Base-by-base conservation (phyloP, 164 flowering plant species). In the Tetrastigma voinierianum region DNA sequence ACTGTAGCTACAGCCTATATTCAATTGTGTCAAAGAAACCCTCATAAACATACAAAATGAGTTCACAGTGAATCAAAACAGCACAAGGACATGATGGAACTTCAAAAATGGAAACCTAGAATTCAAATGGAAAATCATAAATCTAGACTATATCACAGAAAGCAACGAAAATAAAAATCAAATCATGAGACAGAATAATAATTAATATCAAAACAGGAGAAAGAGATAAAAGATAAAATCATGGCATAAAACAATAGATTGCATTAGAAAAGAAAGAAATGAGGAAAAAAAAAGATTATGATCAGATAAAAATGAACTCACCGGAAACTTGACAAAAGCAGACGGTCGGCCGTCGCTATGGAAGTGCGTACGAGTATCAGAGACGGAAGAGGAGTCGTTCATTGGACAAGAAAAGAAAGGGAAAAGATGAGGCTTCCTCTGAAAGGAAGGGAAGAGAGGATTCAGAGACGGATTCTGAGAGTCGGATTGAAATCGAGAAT, bases 391-490 rank as follows among this genome's bases (percentile, higher is more conserved):
- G 10, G 17, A 11, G 51, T 23, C 54, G 40, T 18, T 44, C 44
- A 49, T 48, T n/a, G 53, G 59, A 67, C 51, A 24, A n/a, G 53
- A 15, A 51, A 15, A 2, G 59, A 49, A 10, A 25, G 61, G 9
- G 44, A 52, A 55, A 23, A 15, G 40, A 51, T 40, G 56, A 7
- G 57, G 53, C 7, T 18, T 63, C 16, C 49, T 61, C 16, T 44
- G 60, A 46, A 68, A 59, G 43, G 70, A 67, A 47, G 66, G 71
- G 25, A 59, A 59, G 16, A 59, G 45, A 21, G 46, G 77, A 49
- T 77, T 68, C 12, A 61, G 15, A 47, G 74, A 46, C 32, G 57
- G 13, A 52, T 52, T 63, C 18, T 19, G 69, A 7, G 66, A 18
- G 32, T 61, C 51, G 6, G 62, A 44, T 4, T 62, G 73, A 14